Evolutionary conservation across 768 basidiomycete species (phyloP).

Genomic region (Hericium coralloides): DNA sequence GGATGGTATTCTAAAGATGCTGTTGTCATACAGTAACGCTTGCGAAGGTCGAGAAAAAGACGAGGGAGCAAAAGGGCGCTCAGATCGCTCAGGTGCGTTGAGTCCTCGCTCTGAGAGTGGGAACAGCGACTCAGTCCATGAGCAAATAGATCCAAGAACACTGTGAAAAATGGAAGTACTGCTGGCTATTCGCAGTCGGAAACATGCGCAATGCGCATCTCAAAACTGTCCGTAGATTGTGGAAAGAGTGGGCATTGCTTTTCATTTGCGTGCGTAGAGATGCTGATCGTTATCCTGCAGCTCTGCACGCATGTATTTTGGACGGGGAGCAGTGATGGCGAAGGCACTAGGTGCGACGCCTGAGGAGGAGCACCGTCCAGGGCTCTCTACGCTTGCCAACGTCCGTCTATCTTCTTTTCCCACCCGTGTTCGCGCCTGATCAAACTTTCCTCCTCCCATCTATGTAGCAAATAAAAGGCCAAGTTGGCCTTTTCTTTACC

Average conservation of each 20-base stretch:
- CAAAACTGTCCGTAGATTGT: constrained; percentile 86
- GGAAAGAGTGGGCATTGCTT: constrained; percentile 69
- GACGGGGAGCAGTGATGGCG: constrained; percentile 83
- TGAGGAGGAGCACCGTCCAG: constrained; percentile 78
- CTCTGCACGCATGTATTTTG: constrained; percentile 87
- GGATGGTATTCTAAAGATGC: not conserved
- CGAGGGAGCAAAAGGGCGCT: constrained; percentile 79
- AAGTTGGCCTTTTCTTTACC: constrained; percentile 90
- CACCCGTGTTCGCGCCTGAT: not conserved
- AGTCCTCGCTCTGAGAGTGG: not conserved
- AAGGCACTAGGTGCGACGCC: constrained; percentile 86
- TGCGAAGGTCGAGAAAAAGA: constrained; percentile 92
- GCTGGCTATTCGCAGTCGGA: constrained; percentile 93
- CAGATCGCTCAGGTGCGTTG: constrained; percentile 67
- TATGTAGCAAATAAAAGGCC: constrained; percentile 86
- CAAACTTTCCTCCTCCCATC: not conserved
- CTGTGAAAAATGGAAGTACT: constrained; percentile 86
- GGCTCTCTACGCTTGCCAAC: constrained; percentile 71
- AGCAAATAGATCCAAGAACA: constrained; percentile 62
- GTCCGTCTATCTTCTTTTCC: constrained; percentile 30
- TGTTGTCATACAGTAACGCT: constrained; percentile 57
- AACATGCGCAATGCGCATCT: constrained; percentile 93
- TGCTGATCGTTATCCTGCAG: constrained; percentile 28
- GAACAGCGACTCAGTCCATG: not conserved
- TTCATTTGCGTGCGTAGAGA: not conserved